Evolutionary conservation across 371 early-diverging fungal genomes (phyloP), one percentile per base, ranked within the genome.

Genomic region (Rhizopus sp.): DNA sequence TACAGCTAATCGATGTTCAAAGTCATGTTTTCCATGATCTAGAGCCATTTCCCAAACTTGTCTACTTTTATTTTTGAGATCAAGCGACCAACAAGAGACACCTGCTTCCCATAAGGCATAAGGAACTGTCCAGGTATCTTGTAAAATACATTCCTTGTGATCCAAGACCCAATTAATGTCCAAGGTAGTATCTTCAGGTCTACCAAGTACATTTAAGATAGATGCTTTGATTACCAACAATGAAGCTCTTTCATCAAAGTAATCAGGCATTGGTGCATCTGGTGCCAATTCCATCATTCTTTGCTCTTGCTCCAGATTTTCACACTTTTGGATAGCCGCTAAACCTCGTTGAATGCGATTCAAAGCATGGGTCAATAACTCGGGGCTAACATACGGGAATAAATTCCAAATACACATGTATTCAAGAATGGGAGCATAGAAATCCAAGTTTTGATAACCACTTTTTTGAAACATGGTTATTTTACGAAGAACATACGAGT

Each of bases 61-160:
- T 51, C 64, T 49, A 57, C 73, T 70, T 23, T 68, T 62, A n/a
- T 59, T 51, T 39, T 69, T 63, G 30, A 63, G 50, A 39, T 68
- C 64, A 5, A 66, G 17, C 5, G 55, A 29, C 76, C 76, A 75
- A 12, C 63, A 68, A 17, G 75, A 51, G 15, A 78, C 60, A 16
- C 78, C 78, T 6, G 75, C 70, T 53, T 81, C 78, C 83, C 84
- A 86, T 33, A 72, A 72, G 0, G 84, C 82, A 60, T 78, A 86
- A 7, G 86, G 86, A 0, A 84, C 73, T 1, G 78, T 72, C 82
- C 83, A 86, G 7, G 72, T 76, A 37, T 84, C 83, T 3, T 68
- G 65, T 6, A 38, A 39, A 33, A 78, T 73, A 30, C 63, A 69
- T 3, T 72, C 67, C 12, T 73, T 68, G 50, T 82, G 77, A 34